Evolutionary conservation across 768 basidiomycete genomes (phyloP).

Genomic region (Rhodotorula diobovata): DNA sequence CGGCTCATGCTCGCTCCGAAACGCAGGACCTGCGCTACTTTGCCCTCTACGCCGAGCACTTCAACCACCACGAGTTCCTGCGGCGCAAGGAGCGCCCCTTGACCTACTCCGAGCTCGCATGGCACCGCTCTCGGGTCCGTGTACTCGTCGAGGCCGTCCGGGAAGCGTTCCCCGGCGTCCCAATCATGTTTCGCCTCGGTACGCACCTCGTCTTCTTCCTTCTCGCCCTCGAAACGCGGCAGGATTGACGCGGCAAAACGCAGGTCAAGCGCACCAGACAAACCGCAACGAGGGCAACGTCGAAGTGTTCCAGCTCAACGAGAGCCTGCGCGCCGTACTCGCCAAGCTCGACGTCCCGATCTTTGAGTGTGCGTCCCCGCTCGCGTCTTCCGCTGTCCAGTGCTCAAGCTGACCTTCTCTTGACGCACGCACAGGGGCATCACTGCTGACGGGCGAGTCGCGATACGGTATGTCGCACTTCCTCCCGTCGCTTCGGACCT

Average conservation of each 20-base stretch:
- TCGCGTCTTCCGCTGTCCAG: neutral
- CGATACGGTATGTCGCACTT: neutral
- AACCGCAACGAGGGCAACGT: neutral
- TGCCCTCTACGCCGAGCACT: neutral
- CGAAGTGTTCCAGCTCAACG: slow-evolving; percentile 16
- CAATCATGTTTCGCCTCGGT: slow-evolving; percentile 5
- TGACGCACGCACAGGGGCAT: neutral
- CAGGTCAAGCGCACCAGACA: neutral
- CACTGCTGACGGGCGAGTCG: neutral
- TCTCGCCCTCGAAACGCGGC: no score
- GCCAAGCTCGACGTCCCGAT: neutral
- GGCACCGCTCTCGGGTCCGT: neutral
- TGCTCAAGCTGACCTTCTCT: no score
- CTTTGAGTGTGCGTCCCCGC: neutral
- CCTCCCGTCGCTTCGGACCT: neutral
- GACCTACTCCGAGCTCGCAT: slow-evolving; percentile 1
- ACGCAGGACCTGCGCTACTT: slow-evolving; percentile 20
- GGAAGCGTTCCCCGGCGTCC: neutral
- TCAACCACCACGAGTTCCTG: neutral
- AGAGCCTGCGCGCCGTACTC: neutral
- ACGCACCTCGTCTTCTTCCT: neutral
- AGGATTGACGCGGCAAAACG: neutral
- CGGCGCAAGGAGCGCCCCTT: neutral
- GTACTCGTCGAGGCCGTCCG: neutral
- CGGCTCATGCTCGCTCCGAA: neutral